Conservation (phyloP, 2,329 filamentous ascomycete genomes). For the Diplodia seriata region DNA sequence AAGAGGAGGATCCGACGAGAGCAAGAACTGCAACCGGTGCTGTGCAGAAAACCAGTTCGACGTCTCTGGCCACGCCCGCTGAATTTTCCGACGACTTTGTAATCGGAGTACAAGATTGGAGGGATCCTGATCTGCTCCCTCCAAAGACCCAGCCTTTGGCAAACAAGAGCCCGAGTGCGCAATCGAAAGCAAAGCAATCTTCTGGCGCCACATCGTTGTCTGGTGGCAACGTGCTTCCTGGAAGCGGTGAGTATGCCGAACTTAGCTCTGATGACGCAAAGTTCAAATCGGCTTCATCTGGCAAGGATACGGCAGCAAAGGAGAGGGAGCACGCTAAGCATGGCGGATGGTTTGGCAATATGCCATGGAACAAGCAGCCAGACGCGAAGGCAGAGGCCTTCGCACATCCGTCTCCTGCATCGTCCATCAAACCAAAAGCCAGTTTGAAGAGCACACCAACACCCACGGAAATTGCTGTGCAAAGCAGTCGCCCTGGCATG, state of each 20-base stretch:
- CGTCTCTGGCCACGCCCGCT: conserved; percentile 20
- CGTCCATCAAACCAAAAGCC: conserved; percentile 22
- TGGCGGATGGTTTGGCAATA: conserved; percentile 37
- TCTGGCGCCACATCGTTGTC: conserved; percentile 48
- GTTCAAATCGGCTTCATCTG: not conserved
- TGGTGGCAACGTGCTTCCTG: conserved; percentile 73
- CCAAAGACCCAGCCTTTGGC: conserved; percentile 41
- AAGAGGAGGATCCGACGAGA: conserved; percentile 53
- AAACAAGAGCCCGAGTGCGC: conserved; percentile 33
- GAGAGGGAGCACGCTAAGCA: conserved; percentile 38
- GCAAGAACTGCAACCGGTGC: conserved; percentile 26
- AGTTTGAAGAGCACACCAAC: conserved; percentile 36
- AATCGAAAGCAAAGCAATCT: conserved; percentile 32
- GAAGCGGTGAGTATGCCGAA: conserved; percentile 71
- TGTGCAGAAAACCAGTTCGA: conserved; percentile 36
- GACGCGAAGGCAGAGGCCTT: conserved; percentile 33
- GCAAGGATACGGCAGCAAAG: not conserved
- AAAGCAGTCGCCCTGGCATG: conserved; percentile 4
- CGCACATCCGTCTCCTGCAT: not conserved
- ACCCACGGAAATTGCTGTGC: not conserved
- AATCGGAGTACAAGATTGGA: conserved; percentile 87
- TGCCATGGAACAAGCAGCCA: conserved; percentile 40
- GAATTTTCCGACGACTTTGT: conserved; percentile 67
- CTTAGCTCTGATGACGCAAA: conserved; percentile 6
- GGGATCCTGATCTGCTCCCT: conserved; percentile 75